Evolutionary conservation across 2,329 filamentous ascomycete species (phyloP).

Genomic region (Alternaria ethzedia): DNA sequence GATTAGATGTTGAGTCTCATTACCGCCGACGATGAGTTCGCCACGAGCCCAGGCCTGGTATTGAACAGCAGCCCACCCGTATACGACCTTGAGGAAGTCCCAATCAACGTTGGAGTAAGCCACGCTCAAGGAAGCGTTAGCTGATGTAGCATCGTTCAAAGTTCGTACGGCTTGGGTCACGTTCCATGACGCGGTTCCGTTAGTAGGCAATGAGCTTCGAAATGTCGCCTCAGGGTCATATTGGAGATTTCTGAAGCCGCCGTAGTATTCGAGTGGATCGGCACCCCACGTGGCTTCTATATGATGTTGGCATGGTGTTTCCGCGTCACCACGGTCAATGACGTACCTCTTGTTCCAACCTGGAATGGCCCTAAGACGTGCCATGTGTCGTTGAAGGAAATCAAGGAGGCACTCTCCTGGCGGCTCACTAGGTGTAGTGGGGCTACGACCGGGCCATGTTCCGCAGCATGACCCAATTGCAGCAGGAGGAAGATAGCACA

Average conservation of each 20-base stretch:
- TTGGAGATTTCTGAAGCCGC: slow-evolving; percentile 58
- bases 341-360: slow-evolving; percentile 64
- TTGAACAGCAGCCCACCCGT: slow-evolving; percentile 66
- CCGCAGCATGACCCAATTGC: slow-evolving; percentile 22
- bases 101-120: slow-evolving; percentile 61
- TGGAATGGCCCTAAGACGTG: slow-evolving; percentile 64
- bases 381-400: slow-evolving; percentile 53
- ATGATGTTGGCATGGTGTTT: slow-evolving; percentile 15
- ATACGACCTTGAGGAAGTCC: slow-evolving; percentile 59
- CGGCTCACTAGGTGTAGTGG: slow-evolving; percentile 12
- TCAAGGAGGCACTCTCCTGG: slow-evolving; percentile 14
- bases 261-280: slow-evolving; percentile 61
- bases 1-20: slow-evolving; percentile 45
- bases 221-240: slow-evolving; percentile 54
- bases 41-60: slow-evolving; percentile 66
- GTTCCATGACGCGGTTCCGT: slow-evolving; percentile 60
- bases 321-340: not conserved
- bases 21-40: slow-evolving; percentile 49
- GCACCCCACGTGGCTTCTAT: slow-evolving; percentile 65
- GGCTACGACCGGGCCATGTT: slow-evolving; percentile 25
- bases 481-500: slow-evolving; percentile 11
- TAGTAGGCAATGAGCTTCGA: slow-evolving; percentile 57
- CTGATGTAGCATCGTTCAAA: slow-evolving; percentile 28
- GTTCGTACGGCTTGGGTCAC: slow-evolving; percentile 43
- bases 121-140: slow-evolving; percentile 52